Conservation (phyloP, 129 eudicot genomes). For the Arctium minus region DNA sequence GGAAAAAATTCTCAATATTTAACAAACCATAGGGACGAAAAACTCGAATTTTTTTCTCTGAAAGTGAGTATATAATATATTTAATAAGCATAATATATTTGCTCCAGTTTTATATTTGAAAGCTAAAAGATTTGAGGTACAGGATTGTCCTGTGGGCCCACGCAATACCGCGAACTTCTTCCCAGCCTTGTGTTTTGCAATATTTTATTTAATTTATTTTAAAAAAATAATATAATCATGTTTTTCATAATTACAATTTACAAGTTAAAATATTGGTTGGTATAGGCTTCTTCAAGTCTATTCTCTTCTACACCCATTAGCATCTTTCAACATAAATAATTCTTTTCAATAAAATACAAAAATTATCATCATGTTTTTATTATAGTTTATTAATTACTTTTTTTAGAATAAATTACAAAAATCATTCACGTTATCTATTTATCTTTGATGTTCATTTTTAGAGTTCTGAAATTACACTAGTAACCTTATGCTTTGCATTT, state of each 20-base stretch:
- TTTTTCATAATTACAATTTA: background rate
- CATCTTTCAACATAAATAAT: background rate
- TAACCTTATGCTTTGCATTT: too few relatives aligned
- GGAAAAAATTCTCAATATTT: too few relatives aligned
- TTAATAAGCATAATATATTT: background rate
- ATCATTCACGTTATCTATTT: too few relatives aligned
- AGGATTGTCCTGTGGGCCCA: background rate
- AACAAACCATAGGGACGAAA: too few relatives aligned
- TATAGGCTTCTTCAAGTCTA: background rate
- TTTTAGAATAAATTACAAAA: too few relatives aligned
- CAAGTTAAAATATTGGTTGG: background rate
- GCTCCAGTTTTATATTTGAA: background rate
- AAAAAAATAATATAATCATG: background rate
- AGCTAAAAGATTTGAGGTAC: background rate
- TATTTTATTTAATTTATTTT: background rate
- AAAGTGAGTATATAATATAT: too few relatives aligned
- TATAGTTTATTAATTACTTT: background rate
- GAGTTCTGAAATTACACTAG: too few relatives aligned
- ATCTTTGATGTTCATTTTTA: too few relatives aligned
- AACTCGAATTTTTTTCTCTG: too few relatives aligned
- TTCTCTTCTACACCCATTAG: background rate
- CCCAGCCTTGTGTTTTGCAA: background rate
- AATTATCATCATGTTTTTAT: background rate
- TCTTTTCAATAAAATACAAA: background rate
- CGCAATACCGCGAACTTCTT: background rate